Evolutionary conservation across 2,329 filamentous ascomycete genomes (phyloP).

Genomic region (Verticillium tricorpus): DNA sequence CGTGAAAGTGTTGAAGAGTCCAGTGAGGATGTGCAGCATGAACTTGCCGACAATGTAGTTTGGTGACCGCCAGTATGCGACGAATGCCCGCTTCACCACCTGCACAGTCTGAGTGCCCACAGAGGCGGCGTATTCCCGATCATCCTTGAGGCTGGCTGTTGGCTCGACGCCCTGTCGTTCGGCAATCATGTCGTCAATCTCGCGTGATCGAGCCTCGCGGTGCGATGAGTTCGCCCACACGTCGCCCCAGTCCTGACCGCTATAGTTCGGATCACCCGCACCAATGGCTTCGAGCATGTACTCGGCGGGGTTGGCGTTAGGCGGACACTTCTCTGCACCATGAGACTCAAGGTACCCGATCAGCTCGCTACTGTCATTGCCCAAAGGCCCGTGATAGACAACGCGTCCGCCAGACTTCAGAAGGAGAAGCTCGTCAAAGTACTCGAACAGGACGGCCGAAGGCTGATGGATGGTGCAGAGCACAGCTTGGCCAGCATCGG

Average conservation of each 20-base stretch:
- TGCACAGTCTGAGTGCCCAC: constrained; percentile 46
- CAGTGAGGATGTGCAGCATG: constrained; percentile 56
- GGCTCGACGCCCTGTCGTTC: constrained; percentile 34
- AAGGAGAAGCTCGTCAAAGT: constrained; percentile 12
- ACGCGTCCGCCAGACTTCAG: constrained; percentile 31
- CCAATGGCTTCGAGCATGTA: constrained; percentile 53
- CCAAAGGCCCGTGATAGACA: constrained; percentile 51
- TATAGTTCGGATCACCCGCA: constrained; percentile 56
- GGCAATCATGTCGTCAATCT: constrained; percentile 49
- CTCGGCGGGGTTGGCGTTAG: constrained; percentile 48
- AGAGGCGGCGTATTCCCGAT: constrained; percentile 61
- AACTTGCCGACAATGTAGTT: constrained; percentile 60
- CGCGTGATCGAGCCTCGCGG: constrained; percentile 35
- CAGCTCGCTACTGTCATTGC: constrained; percentile 40
- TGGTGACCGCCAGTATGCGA: constrained; percentile 61
- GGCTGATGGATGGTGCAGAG: constrained; percentile 25
- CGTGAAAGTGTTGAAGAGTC: constrained; percentile 66
- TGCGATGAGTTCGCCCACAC: constrained; percentile 54
- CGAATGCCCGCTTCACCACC: constrained; percentile 54
- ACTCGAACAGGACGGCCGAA: constrained; percentile 13
- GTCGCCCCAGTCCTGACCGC: constrained; percentile 58
- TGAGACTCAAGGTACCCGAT: constrained; percentile 49
- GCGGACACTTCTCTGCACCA: constrained; percentile 41
- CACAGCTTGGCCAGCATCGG: constrained; percentile 55
- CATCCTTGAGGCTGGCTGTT: constrained; percentile 36